A percentile compares a stretch with the other conserved stretches of the same genome.
phyloP scores from a whole-genome alignment of 176 grass and related monocot species.

The Oryza coarctata region DNA sequence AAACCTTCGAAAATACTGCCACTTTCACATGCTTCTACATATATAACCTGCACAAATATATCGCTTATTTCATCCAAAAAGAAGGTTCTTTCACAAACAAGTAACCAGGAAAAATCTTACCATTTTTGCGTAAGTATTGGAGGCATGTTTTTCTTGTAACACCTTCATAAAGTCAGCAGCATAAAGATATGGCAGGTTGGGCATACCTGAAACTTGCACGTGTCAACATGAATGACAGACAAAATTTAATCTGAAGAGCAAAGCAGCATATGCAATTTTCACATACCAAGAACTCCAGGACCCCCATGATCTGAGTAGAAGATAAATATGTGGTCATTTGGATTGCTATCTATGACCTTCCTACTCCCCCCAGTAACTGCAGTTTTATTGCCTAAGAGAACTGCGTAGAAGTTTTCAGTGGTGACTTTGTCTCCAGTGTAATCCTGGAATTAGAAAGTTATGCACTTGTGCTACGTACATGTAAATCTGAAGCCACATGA shows the following conservation, averaged over 20 bases:
- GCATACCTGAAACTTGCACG: constrained; percentile 56
- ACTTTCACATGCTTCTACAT: constrained; percentile 96
- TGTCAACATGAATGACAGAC: background rate
- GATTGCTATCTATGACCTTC: constrained; percentile 75
- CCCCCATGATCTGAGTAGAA: constrained; percentile 87
- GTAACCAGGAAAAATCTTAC: constrained; percentile 33
- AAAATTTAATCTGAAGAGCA: background rate
- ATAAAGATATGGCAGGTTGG: constrained; percentile 65
- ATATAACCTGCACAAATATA: constrained; percentile 67
- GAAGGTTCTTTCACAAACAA: background rate
- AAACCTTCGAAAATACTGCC: constrained; percentile 92
- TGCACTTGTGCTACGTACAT: constrained; percentile 3
- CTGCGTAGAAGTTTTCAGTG: constrained; percentile 60
- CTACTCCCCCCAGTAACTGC: constrained; percentile 68
- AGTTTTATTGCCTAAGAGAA: constrained; percentile 60
- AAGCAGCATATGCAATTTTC: background rate
- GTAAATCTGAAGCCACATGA: background rate
- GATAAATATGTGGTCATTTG: constrained; percentile 66
- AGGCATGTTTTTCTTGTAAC: constrained; percentile 59
- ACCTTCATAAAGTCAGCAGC: constrained; percentile 64
- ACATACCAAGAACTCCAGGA: constrained; percentile 70
- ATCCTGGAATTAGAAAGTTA: constrained; percentile 46
- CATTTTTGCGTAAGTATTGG: constrained; percentile 62
- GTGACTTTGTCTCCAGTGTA: constrained; percentile 58
- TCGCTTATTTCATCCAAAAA: constrained; percentile 19